Conservation (phyloP, 148 eudicot genomes). For the Fallopia convolvulus region DNA sequence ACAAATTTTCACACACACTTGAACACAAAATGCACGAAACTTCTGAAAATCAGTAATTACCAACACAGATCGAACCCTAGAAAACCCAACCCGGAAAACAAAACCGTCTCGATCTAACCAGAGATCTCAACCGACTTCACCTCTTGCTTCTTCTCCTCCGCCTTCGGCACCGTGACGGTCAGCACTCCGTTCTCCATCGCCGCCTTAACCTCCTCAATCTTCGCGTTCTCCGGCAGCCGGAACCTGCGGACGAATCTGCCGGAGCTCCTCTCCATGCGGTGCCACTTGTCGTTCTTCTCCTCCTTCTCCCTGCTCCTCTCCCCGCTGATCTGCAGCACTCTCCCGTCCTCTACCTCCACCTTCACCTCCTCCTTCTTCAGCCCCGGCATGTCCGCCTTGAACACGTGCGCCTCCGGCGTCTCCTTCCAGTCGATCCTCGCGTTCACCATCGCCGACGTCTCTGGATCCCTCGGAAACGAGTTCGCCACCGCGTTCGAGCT, state of each 20-base stretch:
- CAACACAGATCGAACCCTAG: no score
- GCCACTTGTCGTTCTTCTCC: conserved; percentile 18
- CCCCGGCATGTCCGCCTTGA: conserved; percentile 14
- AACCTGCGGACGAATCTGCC: conserved; percentile 11
- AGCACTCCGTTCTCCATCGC: no score
- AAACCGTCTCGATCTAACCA: no score
- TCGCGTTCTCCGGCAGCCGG: conserved; percentile 12
- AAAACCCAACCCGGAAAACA: no score
- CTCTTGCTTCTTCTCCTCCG: no score
- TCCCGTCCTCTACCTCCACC: conserved; percentile 15
- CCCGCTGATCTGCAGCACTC: conserved; percentile 15
- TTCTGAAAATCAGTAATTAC: no score
- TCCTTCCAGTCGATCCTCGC: conserved; percentile 16
- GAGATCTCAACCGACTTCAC: no score
- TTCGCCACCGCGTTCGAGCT: not conserved
- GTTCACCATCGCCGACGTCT: conserved; percentile 10
- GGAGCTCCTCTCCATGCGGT: conserved; percentile 13
- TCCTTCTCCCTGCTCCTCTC: conserved; percentile 14
- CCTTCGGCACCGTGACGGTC: no score
- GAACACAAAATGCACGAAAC: not conserved
- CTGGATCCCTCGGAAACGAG: not conserved
- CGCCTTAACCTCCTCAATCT: not conserved
- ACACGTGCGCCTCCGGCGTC: conserved; percentile 18
- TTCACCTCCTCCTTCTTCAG: conserved; percentile 11
- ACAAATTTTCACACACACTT: not conserved